phyloP scores from a whole-genome alignment of 208 protist genomes.

The Balamuthia mandrillaris region DNA sequence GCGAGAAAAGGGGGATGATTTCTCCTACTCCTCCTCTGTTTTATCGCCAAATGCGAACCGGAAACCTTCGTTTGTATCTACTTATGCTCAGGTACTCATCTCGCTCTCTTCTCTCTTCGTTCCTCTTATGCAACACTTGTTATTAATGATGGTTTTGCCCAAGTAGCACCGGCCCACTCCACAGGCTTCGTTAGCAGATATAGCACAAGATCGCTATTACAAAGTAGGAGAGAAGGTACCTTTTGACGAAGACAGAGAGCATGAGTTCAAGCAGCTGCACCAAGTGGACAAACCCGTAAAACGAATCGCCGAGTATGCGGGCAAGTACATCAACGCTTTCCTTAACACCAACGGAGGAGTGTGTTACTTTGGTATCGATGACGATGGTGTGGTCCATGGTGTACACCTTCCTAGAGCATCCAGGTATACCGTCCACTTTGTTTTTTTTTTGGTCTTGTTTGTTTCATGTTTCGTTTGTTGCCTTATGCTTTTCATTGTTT shows the following conservation, averaged over 20 bases:
- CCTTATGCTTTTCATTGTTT: background rate
- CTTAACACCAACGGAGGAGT: slow-evolving; percentile 52
- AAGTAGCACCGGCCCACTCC: background rate
- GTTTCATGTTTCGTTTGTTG: background rate
- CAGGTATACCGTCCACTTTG: background rate
- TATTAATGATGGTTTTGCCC: background rate
- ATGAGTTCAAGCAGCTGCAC: slow-evolving; percentile 36
- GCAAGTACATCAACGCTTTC: slow-evolving; percentile 58
- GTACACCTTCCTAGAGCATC: slow-evolving; percentile 23
- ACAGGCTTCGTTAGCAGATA: background rate
- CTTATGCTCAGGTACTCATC: too few relatives aligned
- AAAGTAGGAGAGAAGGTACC: slow-evolving; percentile 17
- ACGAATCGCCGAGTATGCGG: slow-evolving; percentile 15
- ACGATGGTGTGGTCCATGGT: slow-evolving; percentile 43
- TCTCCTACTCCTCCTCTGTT: too few relatives aligned
- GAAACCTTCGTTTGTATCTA: too few relatives aligned
- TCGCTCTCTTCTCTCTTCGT: background rate
- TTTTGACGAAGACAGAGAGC: slow-evolving; percentile 28
- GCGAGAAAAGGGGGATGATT: too few relatives aligned
- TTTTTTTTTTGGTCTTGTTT: background rate
- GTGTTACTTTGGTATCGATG: slow-evolving; percentile 56
- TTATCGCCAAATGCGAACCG: too few relatives aligned
- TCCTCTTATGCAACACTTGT: background rate
- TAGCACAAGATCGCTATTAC: slow-evolving; percentile 14
- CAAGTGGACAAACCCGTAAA: slow-evolving; percentile 39